These are phyloP conservation scores for Boletus subcaerulescens DNA, from an alignment of 768 basidiomycete genomes.

Conservation along the genomic window DNA sequence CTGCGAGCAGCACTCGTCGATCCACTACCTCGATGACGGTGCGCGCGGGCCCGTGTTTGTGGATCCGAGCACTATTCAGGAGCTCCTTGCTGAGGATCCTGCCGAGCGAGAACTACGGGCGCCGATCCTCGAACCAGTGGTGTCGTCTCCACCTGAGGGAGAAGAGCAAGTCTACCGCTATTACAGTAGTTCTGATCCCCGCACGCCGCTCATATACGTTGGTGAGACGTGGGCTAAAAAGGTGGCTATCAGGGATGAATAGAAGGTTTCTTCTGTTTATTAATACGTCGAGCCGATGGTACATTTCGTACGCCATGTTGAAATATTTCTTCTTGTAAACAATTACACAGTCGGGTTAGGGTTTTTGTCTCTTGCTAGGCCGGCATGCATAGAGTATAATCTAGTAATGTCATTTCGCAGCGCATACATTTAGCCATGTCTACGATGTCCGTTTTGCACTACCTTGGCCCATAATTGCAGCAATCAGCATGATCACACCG, in stretches of 20 bases:
- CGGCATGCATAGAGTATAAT: too few relatives aligned
- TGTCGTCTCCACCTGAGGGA: conserved; percentile 11
- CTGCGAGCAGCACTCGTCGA: background rate
- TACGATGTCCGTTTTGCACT: conserved; percentile 17
- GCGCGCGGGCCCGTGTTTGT: conserved; percentile 19
- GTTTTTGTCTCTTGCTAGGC: too few relatives aligned
- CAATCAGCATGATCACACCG: conserved; percentile 25
- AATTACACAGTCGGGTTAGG: too few relatives aligned
- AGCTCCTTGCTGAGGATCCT: conserved; percentile 4
- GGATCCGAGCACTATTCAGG: background rate
- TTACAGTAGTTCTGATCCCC: background rate
- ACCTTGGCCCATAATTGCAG: conserved; percentile 11
- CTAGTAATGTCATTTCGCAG: too few relatives aligned
- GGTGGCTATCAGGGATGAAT: background rate
- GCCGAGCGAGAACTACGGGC: conserved; percentile 3
- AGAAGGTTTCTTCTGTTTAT: background rate
- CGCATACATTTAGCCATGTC: background rate
- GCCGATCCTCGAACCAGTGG: conserved; percentile 3
- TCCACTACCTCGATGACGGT: conserved; percentile 21
- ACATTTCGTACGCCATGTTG: too few relatives aligned
- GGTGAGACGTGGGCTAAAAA: conserved; percentile 20
- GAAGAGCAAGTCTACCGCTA: conserved; percentile 18
- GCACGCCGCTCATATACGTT: conserved; percentile 11
- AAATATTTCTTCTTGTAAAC: too few relatives aligned
- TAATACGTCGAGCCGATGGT: too few relatives aligned